A percentile compares a stretch with the other conserved stretches of the same genome.
Evolutionary conservation across 1,284 basidiomycete genomes (phyloP).

Genomic region (Hymenochaete sp.): DNA sequence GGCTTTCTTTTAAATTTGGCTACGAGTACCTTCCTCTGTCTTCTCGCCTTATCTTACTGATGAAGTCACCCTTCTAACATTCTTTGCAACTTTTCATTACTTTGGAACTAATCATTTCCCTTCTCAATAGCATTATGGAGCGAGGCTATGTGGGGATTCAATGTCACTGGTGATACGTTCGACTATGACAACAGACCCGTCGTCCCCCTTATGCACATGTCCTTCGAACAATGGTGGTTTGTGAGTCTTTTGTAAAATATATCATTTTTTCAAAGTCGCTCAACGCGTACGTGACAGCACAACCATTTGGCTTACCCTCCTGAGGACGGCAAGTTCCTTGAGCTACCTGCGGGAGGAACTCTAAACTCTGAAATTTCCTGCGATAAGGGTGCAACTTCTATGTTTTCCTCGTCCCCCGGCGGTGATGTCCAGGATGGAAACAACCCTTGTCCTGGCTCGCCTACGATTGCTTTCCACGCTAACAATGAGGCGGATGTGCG

Average conservation of each 20-base stretch:
- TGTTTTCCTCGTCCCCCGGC: slow-evolving; percentile 39
- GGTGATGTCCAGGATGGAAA: slow-evolving; percentile 41
- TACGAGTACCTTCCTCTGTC: not conserved
- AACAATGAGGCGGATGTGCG: slow-evolving; percentile 43
- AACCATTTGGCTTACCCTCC: slow-evolving; percentile 50
- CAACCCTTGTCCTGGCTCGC: slow-evolving; percentile 41
- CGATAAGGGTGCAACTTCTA: slow-evolving; percentile 49
- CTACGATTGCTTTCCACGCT: slow-evolving; percentile 42
- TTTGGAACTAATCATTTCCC: not conserved
- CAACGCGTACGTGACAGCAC: slow-evolving; percentile 26
- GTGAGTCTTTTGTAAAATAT: slow-evolving; percentile 10
- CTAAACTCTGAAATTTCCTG: slow-evolving; percentile 46
- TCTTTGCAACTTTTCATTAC: not conserved
- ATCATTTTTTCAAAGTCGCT: not conserved
- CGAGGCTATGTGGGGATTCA: slow-evolving; percentile 42
- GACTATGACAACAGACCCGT: slow-evolving; percentile 49
- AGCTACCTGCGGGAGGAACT: slow-evolving; percentile 45
- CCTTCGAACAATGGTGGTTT: slow-evolving; percentile 67
- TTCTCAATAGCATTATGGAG: slow-evolving; percentile 26
- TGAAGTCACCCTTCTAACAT: no score
- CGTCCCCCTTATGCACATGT: slow-evolving; percentile 42
- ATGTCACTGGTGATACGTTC: slow-evolving; percentile 42
- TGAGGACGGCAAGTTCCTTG: slow-evolving; percentile 43
- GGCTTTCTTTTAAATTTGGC: no score
- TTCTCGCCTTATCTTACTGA: not conserved